Evolutionary conservation across 2,329 filamentous ascomycete genomes (phyloP).

Genomic region (Neopestalotiopsis sp.): DNA sequence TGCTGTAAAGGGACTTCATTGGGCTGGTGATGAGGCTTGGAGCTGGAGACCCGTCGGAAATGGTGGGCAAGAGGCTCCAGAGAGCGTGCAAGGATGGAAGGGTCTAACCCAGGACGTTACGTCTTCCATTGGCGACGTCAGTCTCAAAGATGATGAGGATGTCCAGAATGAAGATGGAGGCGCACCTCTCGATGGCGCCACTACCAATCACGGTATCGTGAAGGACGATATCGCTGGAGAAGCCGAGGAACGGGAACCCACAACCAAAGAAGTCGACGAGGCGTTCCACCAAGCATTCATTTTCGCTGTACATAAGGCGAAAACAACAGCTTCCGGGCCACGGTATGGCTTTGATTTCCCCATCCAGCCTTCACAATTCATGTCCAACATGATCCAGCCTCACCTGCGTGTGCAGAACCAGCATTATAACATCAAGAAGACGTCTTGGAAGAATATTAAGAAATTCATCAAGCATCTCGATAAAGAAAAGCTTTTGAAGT

Average conservation of each 20-base stretch:
- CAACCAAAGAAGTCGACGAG: conserved; percentile 69
- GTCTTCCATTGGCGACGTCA: conserved; percentile 25
- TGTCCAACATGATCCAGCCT: conserved; percentile 68
- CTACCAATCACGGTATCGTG: conserved; percentile 3
- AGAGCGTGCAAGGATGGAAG: conserved; percentile 56
- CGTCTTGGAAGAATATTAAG: conserved; percentile 72
- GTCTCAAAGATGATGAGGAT: conserved; percentile 31
- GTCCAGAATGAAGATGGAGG: conserved; percentile 32
- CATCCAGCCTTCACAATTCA: conserved; percentile 66
- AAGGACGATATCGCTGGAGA: conserved; percentile 42
- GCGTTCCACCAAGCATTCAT: conserved; percentile 69
- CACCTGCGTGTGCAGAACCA: conserved; percentile 65
- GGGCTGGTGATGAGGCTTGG: conserved; percentile 74
- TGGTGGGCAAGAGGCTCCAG: conserved; percentile 57
- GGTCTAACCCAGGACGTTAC: conserved; percentile 12
- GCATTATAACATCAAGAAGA: conserved; percentile 71
- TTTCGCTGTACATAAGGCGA: conserved; percentile 65
- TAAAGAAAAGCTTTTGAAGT: conserved; percentile 66
- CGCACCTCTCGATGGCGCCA: background rate
- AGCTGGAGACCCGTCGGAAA: conserved; percentile 60
- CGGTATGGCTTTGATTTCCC: conserved; percentile 64
- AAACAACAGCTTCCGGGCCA: conserved; percentile 55
- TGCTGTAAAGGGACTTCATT: conserved; percentile 69
- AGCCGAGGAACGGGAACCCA: conserved; percentile 56
- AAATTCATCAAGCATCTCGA: conserved; percentile 73